Base-by-base conservation (phyloP, 257 asterid genomes). In the Solanum piurae region DNA sequence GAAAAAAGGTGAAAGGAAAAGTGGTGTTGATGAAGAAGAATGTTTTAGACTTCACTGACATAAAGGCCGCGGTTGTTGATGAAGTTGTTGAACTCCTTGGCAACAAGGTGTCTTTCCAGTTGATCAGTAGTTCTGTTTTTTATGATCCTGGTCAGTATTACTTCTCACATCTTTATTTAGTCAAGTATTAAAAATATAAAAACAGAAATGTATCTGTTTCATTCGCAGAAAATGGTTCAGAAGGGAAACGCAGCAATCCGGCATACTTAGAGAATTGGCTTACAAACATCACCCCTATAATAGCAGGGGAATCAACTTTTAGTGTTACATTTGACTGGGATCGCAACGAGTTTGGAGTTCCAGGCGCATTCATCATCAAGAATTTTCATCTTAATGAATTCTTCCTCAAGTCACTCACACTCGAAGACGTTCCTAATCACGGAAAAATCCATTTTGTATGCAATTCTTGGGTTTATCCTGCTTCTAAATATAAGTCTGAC, bases 191-290 rank as follows among this genome's bases (percentile, higher is more conserved):
- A 52, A 52, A 52, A 52, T 16, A 52, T 16, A 52, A 52, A 49
- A 52, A 52, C n/a, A 18, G 62, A 18, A 52, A 52, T 52, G 62
- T 52, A 52, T 52, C 62, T 6, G 62, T 52, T 52, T 52, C 72
- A 64, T 25, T 86, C 72, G 86, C 86, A 90, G 90, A 3, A 16
- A 87, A 86, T 42, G 90, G 89, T 20, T 21, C 27, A 42, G n/a
- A 83, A 83, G 93, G 92, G n/a, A 91, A 76, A 75, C 72, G 29
- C 46, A 87, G 93, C 16, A 87, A 42, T 4, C 77, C 88, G 18
- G 89, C 92, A 60, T 84, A 86, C 62, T 73, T 91, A 73, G 91
- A 91, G 9, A 31, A 89, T 16, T 88, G 91, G 91, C 68, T 72
- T 64, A 66, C 52, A 18, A 42, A 88, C 37, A 21, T 5, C 83